Evolutionary conservation across 208 protist genomes (phyloP).

Genomic region (Histomonas meleagridis): DNA sequence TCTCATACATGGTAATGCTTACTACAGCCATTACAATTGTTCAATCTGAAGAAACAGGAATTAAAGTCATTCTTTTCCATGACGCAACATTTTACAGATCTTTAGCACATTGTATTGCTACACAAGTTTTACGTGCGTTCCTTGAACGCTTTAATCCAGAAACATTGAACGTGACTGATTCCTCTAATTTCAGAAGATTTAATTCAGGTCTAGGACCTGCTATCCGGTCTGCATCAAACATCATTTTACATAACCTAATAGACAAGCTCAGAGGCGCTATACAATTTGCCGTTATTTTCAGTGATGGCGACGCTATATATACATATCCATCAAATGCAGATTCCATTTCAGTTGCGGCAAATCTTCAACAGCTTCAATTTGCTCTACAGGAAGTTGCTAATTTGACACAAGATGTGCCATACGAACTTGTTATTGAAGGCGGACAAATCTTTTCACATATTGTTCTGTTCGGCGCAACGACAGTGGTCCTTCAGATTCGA

Average conservation of each 20-base stretch:
- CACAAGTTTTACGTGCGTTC: background rate
- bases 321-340: conserved; percentile 29
- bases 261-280: background rate
- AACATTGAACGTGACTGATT: background rate
- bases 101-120: background rate
- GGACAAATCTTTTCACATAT: background rate
- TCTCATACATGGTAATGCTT: background rate
- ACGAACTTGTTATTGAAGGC: background rate
- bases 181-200: background rate
- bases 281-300: conserved; percentile 16
- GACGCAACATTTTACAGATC: background rate
- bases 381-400: background rate
- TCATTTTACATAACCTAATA: background rate
- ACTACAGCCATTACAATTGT: conserved; percentile 3
- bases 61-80: conserved; percentile 17
- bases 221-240: background rate
- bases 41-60: background rate
- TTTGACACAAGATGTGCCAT: conserved; percentile 6
- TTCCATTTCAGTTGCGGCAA: conserved; percentile 4
- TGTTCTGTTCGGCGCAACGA: background rate
- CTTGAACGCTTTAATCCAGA: background rate
- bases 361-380: background rate
- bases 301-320: background rate
- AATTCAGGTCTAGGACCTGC: background rate
- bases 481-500: background rate